Percentiles rank a stretch among this genome's conserved stretches.
phyloP scores from a whole-genome alignment of 495 filamentous ascomycete species.

The Penicillium alfredii region DNA sequence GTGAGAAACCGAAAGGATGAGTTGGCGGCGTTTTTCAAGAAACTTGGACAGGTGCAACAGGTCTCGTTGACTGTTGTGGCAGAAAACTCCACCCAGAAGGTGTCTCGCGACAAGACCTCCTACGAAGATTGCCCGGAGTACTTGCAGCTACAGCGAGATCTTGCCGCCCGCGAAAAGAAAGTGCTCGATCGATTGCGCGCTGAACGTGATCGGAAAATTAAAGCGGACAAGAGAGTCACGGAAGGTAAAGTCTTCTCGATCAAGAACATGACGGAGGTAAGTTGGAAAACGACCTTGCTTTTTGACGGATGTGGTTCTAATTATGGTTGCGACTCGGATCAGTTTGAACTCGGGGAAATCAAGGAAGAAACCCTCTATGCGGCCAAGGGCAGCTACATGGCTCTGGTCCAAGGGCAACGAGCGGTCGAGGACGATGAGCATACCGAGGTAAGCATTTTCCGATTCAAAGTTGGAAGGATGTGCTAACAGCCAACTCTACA shows the following conservation, averaged over 20 bases:
- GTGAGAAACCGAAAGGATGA: conserved; percentile 39
- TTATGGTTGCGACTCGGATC: conserved; percentile 9
- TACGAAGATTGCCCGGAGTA: conserved; percentile 41
- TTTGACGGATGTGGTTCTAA: conserved; percentile 1
- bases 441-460: conserved; percentile 34
- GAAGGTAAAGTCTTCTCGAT: conserved; percentile 25
- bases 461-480: too few relatives aligned
- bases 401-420: conserved; percentile 31
- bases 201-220: conserved; percentile 27
- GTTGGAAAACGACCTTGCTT: too few relatives aligned
- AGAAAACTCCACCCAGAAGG: conserved; percentile 31
- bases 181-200: conserved; percentile 15
- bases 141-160: conserved; percentile 23
- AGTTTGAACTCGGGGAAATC: conserved; percentile 24
- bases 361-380: conserved; percentile 36
- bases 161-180: conserved; percentile 14
- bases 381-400: conserved; percentile 38
- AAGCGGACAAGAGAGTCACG: conserved; percentile 21
- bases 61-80: conserved; percentile 35
- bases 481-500: conserved; percentile 14
- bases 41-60: conserved; percentile 36
- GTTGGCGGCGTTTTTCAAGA: conserved; percentile 38
- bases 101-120: conserved; percentile 37
- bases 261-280: conserved; percentile 25
- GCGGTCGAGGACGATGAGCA: conserved; percentile 46